Base-by-base conservation (phyloP, 1,139 yeast species). In the Yamadazyma pseudoaaseri region DNA sequence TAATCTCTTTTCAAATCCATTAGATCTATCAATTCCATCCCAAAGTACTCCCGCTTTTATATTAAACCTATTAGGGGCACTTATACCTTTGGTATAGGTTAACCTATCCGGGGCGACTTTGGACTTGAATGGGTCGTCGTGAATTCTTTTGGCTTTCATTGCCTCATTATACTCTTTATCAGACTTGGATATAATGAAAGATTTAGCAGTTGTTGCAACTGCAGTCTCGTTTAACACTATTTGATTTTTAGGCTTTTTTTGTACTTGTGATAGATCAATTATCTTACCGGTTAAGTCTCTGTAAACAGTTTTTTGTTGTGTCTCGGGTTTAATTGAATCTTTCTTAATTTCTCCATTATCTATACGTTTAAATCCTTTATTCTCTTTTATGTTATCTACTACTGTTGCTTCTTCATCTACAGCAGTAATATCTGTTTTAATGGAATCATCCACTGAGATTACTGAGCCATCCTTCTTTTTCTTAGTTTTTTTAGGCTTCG, bases 21-120 rank as follows among this genome's bases (percentile, higher is more conserved):
- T 90, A 0, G 95, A 78, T 39, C 97, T 64, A 56, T 87, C 94
- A 1, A 89, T 81, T 0, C 97, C 97, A 54, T 90, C 97, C 97
- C 97, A 90, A 37, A 86, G 65, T 44, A 69, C 66, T 0, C 97
- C 97, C 0, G 97, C 95, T 5, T 63, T 62, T 13, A 90, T 81
- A 3, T 73, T 73, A 57, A 86, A 90, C 41, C 97, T 58, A 51
- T 90, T 90, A 16, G 76, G 76, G 0, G 86, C 77, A 36, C 60
- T 76, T 0, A 68, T 48, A 0, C 85, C 79, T 20, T 43, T 36
- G 42, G 70, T 81, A 16, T 66, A 65, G 2, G 39, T 36, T 8
- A 56, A 52, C 14, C 48, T 41, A 2, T 52, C 45, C 13, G 33
- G 22, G 42, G 13, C 51, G 36, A 41, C 36, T 9, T 31, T 38